Conservation (phyloP, 768 basidiomycete genomes). For the Suillus alpinus region DNA sequence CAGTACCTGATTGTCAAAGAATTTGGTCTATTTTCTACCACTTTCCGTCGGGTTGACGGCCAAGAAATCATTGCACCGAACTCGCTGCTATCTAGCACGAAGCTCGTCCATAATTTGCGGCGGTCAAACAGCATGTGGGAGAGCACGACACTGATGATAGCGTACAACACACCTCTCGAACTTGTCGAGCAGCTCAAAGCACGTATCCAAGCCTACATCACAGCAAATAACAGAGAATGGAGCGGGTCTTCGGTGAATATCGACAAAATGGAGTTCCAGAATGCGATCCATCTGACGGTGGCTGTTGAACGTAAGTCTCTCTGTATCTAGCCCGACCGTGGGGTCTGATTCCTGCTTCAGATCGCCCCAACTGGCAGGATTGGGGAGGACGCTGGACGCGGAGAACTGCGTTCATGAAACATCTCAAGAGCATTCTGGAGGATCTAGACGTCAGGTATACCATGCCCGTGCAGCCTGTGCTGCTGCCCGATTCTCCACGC, state of each 20-base stretch:
- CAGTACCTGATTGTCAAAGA: constrained; percentile 53
- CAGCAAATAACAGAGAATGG: constrained; percentile 72
- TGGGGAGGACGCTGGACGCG: constrained; percentile 81
- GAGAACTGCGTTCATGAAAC: constrained; percentile 72
- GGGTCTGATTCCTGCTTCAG: constrained; percentile 30
- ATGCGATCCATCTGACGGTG: constrained; percentile 62
- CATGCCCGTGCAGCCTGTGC: constrained; percentile 70
- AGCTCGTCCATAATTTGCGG: constrained; percentile 76
- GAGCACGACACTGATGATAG: constrained; percentile 60
- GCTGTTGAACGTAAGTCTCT: constrained; percentile 65
- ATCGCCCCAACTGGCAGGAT: constrained; percentile 83
- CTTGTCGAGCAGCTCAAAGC: constrained; percentile 61
- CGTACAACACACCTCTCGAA: constrained; percentile 71
- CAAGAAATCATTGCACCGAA: constrained; percentile 81
- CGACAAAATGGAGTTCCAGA: constrained; percentile 79
- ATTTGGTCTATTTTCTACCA: constrained; percentile 78
- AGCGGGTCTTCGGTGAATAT: constrained; percentile 61
- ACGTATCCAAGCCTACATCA: constrained; percentile 59
- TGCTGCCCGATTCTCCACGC: constrained; percentile 38
- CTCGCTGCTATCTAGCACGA: constrained; percentile 62
- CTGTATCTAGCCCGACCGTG: background rate
- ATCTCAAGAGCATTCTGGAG: constrained; percentile 67
- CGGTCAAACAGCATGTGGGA: constrained; percentile 81
- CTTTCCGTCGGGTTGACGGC: constrained; percentile 77
- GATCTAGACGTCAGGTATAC: constrained; percentile 71